Percentiles rank a stretch among this genome's conserved stretches.
phyloP scores from a whole-genome alignment of 169 alveolate species.

The Plasmodium billcollinsi region DNA sequence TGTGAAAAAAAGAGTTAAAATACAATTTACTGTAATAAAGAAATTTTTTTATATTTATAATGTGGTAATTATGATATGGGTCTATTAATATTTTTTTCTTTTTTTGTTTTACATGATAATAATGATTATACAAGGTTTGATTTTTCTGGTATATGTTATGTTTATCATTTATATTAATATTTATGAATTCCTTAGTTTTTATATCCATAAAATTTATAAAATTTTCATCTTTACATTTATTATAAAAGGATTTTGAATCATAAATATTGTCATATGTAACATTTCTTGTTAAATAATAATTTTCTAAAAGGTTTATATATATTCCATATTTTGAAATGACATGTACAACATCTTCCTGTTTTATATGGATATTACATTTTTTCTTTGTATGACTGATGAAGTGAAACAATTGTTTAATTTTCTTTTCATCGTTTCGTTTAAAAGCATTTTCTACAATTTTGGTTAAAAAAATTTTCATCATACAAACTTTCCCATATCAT shows the following conservation, averaged over 20 bases:
- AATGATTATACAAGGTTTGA: too few relatives aligned
- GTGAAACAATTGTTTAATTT: slow-evolving; percentile 20
- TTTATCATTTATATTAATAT: too few relatives aligned
- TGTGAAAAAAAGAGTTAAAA: slow-evolving; percentile 11
- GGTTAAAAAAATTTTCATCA: slow-evolving; percentile 23
- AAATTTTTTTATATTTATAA: not conserved
- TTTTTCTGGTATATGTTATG: too few relatives aligned
- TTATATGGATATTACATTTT: not conserved
- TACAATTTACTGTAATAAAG: slow-evolving; percentile 8
- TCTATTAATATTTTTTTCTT: too few relatives aligned
- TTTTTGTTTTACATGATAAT: too few relatives aligned
- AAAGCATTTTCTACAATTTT: not conserved
- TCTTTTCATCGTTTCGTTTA: slow-evolving; percentile 25
- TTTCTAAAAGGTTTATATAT: slow-evolving; percentile 1
- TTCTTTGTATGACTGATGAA: slow-evolving; percentile 10
- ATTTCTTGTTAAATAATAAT: not conserved
- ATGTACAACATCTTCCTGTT: slow-evolving; percentile 25
- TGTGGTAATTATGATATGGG: not conserved
- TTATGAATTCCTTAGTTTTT: too few relatives aligned
- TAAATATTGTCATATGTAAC: too few relatives aligned
- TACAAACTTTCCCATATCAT: not conserved
- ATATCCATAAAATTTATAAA: too few relatives aligned
- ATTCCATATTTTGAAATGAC: slow-evolving; percentile 21
- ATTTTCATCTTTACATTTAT: too few relatives aligned
- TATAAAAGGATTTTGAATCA: too few relatives aligned